These are phyloP conservation scores for Tulasnella sp. DNA, from an alignment of 768 basidiomycete species.

Conservation along the genomic window DNA sequence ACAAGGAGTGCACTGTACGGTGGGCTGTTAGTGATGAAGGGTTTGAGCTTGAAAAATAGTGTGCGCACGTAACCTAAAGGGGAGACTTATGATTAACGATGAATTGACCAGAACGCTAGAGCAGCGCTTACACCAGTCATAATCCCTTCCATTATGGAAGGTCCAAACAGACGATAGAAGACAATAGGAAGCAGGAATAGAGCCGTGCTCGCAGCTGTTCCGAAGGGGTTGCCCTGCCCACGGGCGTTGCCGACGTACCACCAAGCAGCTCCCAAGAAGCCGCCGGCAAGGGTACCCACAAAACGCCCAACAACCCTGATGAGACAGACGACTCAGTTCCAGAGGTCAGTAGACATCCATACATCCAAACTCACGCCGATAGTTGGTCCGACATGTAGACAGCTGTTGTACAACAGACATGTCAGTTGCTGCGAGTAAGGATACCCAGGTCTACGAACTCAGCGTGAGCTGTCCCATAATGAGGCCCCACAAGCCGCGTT, in stretches of 20 bases:
- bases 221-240: slow-evolving; percentile 44
- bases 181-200: slow-evolving; percentile 38
- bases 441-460: slow-evolving; percentile 23
- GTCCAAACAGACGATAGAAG: slow-evolving; percentile 39
- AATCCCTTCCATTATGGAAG: slow-evolving; percentile 31
- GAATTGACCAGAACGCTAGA: background rate
- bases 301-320: slow-evolving; percentile 35
- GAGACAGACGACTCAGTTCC: background rate
- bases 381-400: slow-evolving; percentile 50
- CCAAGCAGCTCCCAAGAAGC: slow-evolving; percentile 37
- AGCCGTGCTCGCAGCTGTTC: slow-evolving; percentile 37
- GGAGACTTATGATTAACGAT: background rate
- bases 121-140: slow-evolving; percentile 27
- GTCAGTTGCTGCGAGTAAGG: background rate
- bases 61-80: background rate
- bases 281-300: slow-evolving; percentile 34
- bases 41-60: background rate
- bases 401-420: background rate
- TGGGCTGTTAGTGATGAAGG: background rate
- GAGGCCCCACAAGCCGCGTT: slow-evolving; percentile 43
- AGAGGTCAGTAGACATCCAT: background rate
- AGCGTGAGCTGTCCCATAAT: slow-evolving; percentile 52
- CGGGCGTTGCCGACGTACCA: slow-evolving; percentile 35
- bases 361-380: slow-evolving; percentile 28
- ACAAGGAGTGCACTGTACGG: slow-evolving; percentile 34